Evolutionary conservation across 2,329 filamentous ascomycete species (phyloP).

Genomic region (Amauroascus verrucosus): DNA sequence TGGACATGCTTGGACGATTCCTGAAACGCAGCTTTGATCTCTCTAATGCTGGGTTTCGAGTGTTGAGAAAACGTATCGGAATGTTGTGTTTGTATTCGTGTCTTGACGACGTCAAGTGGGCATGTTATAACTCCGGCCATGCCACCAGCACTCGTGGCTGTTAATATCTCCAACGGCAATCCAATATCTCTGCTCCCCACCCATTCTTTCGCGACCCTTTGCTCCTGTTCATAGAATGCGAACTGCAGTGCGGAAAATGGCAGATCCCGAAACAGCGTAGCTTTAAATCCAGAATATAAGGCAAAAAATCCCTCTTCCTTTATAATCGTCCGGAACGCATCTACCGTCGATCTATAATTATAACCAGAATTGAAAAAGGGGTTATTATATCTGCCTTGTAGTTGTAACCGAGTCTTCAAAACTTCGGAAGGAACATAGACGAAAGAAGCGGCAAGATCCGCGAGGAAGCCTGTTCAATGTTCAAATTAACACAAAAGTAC

Average conservation of each 20-base stretch:
- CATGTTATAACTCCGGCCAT: slow-evolving; percentile 91
- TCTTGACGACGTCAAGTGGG: slow-evolving; percentile 95
- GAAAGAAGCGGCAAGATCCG: slow-evolving; percentile 81
- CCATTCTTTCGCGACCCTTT: slow-evolving; percentile 67
- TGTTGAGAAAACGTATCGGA: slow-evolving; percentile 27
- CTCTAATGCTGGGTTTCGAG: slow-evolving; percentile 17
- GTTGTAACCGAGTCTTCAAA: slow-evolving; percentile 88
- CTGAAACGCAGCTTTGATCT: slow-evolving; percentile 5
- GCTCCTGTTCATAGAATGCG: slow-evolving; percentile 95
- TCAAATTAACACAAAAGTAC: slow-evolving; percentile 18
- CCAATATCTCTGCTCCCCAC: slow-evolving; percentile 76
- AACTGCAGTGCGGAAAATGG: slow-evolving; percentile 96
- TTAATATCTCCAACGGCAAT: slow-evolving; percentile 71
- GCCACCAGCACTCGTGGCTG: slow-evolving; percentile 79
- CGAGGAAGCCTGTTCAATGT: slow-evolving; percentile 58
- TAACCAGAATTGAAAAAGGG: slow-evolving; percentile 89
- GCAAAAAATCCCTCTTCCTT: slow-evolving; percentile 71
- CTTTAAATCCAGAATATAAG: slow-evolving; percentile 93
- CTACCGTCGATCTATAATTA: slow-evolving; percentile 78
- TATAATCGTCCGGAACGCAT: slow-evolving; percentile 78
- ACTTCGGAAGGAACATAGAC: slow-evolving; percentile 97
- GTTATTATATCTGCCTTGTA: slow-evolving; percentile 93
- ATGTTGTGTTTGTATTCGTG: slow-evolving; percentile 86
- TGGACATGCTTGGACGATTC: slow-evolving; percentile 22
- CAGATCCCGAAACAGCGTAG: slow-evolving; percentile 84